Conservation (phyloP, 345 rosid genomes). For the Syzygium grande region DNA sequence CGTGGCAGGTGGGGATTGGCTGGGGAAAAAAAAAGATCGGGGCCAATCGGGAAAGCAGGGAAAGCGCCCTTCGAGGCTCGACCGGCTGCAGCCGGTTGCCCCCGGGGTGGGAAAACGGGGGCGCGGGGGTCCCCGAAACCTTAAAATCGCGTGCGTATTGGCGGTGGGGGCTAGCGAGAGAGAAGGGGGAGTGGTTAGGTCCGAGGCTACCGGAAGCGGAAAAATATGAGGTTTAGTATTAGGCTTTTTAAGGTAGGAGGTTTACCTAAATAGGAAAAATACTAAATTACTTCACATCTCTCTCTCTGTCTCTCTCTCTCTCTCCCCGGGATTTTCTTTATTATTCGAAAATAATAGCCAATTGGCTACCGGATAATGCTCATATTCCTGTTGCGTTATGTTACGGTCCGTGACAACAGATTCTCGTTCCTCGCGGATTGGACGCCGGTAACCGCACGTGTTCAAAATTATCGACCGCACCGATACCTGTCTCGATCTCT, state of each 20-base stretch:
- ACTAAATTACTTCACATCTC: neutral
- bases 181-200: neutral
- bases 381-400: neutral
- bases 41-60: neutral
- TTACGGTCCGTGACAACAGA: neutral
- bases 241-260: neutral
- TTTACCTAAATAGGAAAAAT: neutral
- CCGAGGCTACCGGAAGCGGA: neutral
- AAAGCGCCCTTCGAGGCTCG: neutral
- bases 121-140: neutral
- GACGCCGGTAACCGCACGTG: neutral
- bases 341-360: neutral
- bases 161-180: neutral
- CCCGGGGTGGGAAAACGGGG: too few species aligned
- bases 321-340: neutral
- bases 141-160: neutral
- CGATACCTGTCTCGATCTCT: neutral
- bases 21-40: neutral
- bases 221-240: neutral
- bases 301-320: neutral
- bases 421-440: neutral
- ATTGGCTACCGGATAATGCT: neutral
- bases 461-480: accelerated
- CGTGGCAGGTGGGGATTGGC: slow-evolving; percentile 1
- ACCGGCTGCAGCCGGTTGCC: slow-evolving; percentile 1